A percentile compares a stretch with the other conserved stretches of the same genome.
Conservation (phyloP, 2,329 filamentous ascomycete species). For the Delphinella strobiligena region DNA sequence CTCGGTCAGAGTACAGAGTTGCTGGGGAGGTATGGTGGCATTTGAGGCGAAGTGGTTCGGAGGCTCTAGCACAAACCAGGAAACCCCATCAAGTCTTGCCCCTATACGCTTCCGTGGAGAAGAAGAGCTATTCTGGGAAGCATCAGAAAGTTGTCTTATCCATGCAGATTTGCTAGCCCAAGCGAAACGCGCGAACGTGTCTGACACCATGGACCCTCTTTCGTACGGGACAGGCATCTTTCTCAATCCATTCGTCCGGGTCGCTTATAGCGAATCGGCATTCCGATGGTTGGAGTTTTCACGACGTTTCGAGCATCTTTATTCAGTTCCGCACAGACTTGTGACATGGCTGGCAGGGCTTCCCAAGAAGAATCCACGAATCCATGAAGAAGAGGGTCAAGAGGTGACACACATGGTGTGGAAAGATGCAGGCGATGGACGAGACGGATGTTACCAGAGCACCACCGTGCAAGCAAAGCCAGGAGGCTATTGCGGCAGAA, state of each 20-base stretch:
- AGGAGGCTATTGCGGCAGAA: conserved; percentile 45
- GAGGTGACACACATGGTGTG: conserved; percentile 40
- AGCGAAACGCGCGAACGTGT: conserved; percentile 18
- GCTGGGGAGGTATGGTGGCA: conserved; percentile 67
- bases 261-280: conserved; percentile 50
- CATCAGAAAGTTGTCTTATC: conserved; percentile 37
- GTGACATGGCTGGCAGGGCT: conserved; percentile 42
- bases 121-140: conserved; percentile 32
- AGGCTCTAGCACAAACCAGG: conserved; percentile 9
- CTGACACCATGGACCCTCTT: not conserved
- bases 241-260: conserved; percentile 63
- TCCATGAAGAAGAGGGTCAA: conserved; percentile 47
- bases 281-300: conserved; percentile 48
- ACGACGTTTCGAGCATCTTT: conserved; percentile 54
- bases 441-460: not conserved
- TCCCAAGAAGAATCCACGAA: conserved; percentile 49
- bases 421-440: conserved; percentile 28
- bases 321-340: conserved; percentile 46
- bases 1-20: conserved; percentile 57
- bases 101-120: conserved; percentile 34
- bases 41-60: conserved; percentile 52
- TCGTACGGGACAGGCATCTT: conserved; percentile 40
- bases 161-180: conserved; percentile 28
- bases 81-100: conserved; percentile 11
- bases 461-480: conserved; percentile 30